phyloP scores from a whole-genome alignment of 176 grass and related monocot genomes.

The Eremochloa ophiuroides region DNA sequence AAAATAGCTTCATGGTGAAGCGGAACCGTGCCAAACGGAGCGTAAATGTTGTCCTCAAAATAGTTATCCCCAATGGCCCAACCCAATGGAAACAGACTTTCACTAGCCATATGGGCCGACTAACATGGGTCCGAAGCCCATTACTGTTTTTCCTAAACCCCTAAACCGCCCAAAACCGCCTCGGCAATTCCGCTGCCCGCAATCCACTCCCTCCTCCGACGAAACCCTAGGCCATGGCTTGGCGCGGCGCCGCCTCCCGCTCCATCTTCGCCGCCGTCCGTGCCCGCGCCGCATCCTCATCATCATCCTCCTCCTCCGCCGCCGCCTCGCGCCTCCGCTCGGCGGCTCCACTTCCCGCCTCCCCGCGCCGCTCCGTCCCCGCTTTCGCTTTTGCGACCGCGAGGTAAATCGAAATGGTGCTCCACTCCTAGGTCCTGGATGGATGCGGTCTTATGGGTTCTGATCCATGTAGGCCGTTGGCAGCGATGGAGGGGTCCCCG shows the following conservation, averaged over 20 bases:
- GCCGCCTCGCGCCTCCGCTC: conserved; percentile 17
- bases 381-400: conserved; percentile 32
- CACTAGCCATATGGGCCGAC: background rate
- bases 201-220: background rate
- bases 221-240: conserved; percentile 52
- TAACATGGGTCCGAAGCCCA: background rate
- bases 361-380: conserved; percentile 13
- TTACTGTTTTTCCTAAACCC: conserved; percentile 24
- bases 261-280: conserved; percentile 51
- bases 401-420: conserved; percentile 37
- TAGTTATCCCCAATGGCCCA: background rate
- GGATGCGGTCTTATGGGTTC: background rate
- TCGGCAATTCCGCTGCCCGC: conserved; percentile 3
- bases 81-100: background rate
- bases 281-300: conserved; percentile 1
- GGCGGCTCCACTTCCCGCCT: background rate
- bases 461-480: conserved; percentile 45
- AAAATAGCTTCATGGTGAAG: no score
- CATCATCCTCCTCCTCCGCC: background rate
- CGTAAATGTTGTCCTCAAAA: no score
- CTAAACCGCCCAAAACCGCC: conserved; percentile 30
- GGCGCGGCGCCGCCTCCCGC: conserved; percentile 57
- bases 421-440: background rate
- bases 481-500: conserved; percentile 51
- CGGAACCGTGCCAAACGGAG: no score